Percentiles rank a stretch among this genome's conserved stretches.
Conservation (phyloP, 2,329 filamentous ascomycete genomes). For the Arthroderma sp. region DNA sequence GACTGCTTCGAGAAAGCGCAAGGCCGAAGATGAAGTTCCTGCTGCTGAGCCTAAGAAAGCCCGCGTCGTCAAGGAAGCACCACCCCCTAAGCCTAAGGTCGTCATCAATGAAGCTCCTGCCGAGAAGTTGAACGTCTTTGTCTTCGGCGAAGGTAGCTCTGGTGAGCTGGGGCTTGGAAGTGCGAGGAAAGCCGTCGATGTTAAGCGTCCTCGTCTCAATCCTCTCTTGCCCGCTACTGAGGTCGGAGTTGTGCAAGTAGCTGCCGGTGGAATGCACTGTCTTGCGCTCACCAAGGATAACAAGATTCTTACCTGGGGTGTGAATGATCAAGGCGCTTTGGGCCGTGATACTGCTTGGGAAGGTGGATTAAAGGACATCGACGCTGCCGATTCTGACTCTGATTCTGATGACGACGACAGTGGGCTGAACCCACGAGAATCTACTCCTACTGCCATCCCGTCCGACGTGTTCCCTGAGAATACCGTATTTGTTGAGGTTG, state of each 20-base stretch:
- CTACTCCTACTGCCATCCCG: slow-evolving; percentile 40
- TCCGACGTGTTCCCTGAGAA: slow-evolving; percentile 37
- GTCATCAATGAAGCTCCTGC: slow-evolving; percentile 51
- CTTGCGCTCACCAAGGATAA: slow-evolving; percentile 66
- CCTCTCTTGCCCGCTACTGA: slow-evolving; percentile 42
- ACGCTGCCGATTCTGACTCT: slow-evolving; percentile 39
- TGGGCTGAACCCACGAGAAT: slow-evolving; percentile 44
- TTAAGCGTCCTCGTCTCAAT: slow-evolving; percentile 62
- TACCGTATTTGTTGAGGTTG: slow-evolving; percentile 44
- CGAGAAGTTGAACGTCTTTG: slow-evolving; percentile 53
- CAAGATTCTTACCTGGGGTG: slow-evolving; percentile 73
- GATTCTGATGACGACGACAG: slow-evolving; percentile 39
- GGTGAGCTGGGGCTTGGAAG: slow-evolving; percentile 69
- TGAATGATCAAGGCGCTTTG: slow-evolving; percentile 72
- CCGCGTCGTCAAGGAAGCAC: slow-evolving; percentile 9
- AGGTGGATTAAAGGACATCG: slow-evolving; percentile 45
- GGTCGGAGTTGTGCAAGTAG: slow-evolving; percentile 59
- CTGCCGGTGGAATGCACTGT: slow-evolving; percentile 71
- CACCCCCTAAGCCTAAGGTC: slow-evolving; percentile 10
- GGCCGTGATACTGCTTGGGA: slow-evolving; percentile 61
- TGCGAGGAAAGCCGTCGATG: slow-evolving; percentile 53
- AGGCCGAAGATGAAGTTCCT: slow-evolving; percentile 10
- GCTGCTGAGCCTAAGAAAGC: slow-evolving; percentile 12
- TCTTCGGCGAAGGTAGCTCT: slow-evolving; percentile 67
- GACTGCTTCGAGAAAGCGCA: slow-evolving; percentile 6